These are phyloP conservation scores for Spatholobus suberectus DNA, from an alignment of 306 rosid species.

Conservation along the genomic window DNA sequence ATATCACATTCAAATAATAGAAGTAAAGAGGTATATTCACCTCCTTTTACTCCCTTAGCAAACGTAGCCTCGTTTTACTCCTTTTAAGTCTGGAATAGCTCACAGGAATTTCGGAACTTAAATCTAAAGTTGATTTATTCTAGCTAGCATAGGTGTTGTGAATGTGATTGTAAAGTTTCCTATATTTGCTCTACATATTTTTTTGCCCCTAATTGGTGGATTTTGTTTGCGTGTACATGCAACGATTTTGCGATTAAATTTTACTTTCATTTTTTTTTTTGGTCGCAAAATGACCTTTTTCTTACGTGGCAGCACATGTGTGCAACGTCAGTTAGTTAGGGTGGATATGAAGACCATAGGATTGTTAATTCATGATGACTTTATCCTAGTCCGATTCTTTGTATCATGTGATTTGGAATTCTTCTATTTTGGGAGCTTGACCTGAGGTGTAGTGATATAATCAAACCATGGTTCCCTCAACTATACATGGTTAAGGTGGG, in stretches of 20 bases:
- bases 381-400: not conserved
- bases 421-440: constrained; percentile 35
- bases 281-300: not conserved
- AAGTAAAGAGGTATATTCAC: no score
- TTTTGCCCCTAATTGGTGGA: not conserved
- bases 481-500: not conserved
- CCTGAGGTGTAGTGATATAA: constrained; percentile 36
- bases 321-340: not conserved
- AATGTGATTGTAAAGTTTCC: not conserved
- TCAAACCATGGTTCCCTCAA: constrained; percentile 41
- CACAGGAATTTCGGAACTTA: not conserved
- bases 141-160: not conserved
- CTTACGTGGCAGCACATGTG: not conserved
- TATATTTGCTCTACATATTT: not conserved
- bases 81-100: not conserved
- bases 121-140: not conserved
- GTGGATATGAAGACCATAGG: not conserved
- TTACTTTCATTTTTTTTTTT: not conserved
- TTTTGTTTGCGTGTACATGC: no score
- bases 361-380: not conserved
- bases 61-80: not conserved
- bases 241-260: no score
- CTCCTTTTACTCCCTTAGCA: not conserved
- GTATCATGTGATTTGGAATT: constrained; percentile 11
- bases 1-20: no score